Conservation (phyloP, 2,329 filamentous ascomycete genomes). For the Calonectria montana region DNA sequence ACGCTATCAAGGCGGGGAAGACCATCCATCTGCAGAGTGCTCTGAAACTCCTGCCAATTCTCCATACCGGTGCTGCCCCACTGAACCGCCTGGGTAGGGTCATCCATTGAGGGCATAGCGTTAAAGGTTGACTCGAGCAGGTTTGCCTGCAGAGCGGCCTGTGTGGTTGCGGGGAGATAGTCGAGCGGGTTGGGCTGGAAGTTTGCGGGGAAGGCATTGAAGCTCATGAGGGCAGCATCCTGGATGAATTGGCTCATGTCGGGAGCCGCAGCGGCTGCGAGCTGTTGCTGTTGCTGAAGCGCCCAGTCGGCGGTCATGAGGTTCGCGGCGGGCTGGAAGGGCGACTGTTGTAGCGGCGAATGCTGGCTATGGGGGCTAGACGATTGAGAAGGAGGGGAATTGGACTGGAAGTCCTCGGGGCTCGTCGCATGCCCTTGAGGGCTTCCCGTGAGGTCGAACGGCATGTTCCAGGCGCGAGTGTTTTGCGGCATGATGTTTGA, state of each 20-base stretch:
- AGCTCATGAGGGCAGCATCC: slow-evolving; percentile 67
- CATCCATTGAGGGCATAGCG: slow-evolving; percentile 67
- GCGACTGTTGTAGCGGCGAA: slow-evolving; percentile 63
- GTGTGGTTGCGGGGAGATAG: slow-evolving; percentile 71
- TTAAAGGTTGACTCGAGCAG: slow-evolving; percentile 73
- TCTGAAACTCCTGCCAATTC: slow-evolving; percentile 84
- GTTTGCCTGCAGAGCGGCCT: slow-evolving; percentile 72
- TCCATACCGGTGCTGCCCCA: slow-evolving; percentile 73
- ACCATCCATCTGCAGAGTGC: slow-evolving; percentile 65
- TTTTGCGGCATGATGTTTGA: slow-evolving; percentile 50
- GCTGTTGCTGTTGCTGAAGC: slow-evolving; percentile 66
- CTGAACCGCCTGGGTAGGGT: slow-evolving; percentile 65
- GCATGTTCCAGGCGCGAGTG: slow-evolving; percentile 60
- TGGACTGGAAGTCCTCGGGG: slow-evolving; percentile 60
- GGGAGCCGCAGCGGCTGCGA: slow-evolving; percentile 50
- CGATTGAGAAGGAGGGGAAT: slow-evolving; percentile 61
- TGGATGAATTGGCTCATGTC: slow-evolving; percentile 67
- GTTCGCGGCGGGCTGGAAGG: slow-evolving; percentile 63
- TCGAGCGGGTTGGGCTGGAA: slow-evolving; percentile 69
- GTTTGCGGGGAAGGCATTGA: slow-evolving; percentile 62
- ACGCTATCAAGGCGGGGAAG: slow-evolving; percentile 54
- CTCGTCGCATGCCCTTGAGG: slow-evolving; percentile 60
- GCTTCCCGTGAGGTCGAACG: slow-evolving; percentile 62
- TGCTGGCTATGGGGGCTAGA: slow-evolving; percentile 66
- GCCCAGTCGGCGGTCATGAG: slow-evolving; percentile 70